Conservation (phyloP, 768 basidiomycete genomes). For the Pleurotus tuoliensis region DNA sequence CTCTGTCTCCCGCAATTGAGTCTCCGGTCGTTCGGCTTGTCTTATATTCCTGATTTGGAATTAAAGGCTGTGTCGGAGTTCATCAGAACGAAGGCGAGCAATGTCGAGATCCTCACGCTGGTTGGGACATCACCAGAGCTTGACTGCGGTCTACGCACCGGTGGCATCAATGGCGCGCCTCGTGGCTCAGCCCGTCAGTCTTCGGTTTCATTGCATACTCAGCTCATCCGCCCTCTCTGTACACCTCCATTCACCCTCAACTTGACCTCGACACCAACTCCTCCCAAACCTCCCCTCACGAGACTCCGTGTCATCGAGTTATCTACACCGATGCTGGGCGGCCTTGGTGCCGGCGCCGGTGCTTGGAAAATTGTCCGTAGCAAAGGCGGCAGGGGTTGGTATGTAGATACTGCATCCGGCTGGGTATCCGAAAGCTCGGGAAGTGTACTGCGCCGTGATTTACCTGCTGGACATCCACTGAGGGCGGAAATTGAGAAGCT, state of each 20-base stretch:
- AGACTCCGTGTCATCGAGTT: slow-evolving; percentile 86
- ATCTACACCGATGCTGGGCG: slow-evolving; percentile 62
- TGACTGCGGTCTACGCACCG: slow-evolving; percentile 46
- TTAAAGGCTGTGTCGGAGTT: slow-evolving; percentile 67
- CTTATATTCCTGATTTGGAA: slow-evolving; percentile 72
- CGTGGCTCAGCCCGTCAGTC: slow-evolving; percentile 58
- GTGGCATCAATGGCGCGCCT: slow-evolving; percentile 21
- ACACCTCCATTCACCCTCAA: slow-evolving; percentile 73
- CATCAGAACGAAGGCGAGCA: slow-evolving; percentile 58
- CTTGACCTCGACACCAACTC: slow-evolving; percentile 23
- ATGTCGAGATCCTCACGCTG: slow-evolving; percentile 85
- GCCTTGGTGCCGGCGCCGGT: slow-evolving; percentile 74
- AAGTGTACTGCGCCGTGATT: slow-evolving; percentile 54
- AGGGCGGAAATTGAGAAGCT: slow-evolving; percentile 68
- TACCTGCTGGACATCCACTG: slow-evolving; percentile 60
- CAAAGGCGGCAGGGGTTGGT: slow-evolving; percentile 95
- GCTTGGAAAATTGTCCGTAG: slow-evolving; percentile 88
- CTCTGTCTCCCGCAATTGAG: slow-evolving; percentile 60
- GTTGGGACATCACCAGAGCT: slow-evolving; percentile 74
- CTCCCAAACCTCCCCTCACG: slow-evolving; percentile 51
- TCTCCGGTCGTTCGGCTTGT: slow-evolving; percentile 86
- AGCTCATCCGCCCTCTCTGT: slow-evolving; percentile 77
- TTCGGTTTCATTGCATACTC: slow-evolving; percentile 70
- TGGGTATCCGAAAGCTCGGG: slow-evolving; percentile 51
- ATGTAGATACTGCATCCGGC: slow-evolving; percentile 82